phyloP scores from a whole-genome alignment of 441 rosid genomes.

The Lepidium campestre region DNA sequence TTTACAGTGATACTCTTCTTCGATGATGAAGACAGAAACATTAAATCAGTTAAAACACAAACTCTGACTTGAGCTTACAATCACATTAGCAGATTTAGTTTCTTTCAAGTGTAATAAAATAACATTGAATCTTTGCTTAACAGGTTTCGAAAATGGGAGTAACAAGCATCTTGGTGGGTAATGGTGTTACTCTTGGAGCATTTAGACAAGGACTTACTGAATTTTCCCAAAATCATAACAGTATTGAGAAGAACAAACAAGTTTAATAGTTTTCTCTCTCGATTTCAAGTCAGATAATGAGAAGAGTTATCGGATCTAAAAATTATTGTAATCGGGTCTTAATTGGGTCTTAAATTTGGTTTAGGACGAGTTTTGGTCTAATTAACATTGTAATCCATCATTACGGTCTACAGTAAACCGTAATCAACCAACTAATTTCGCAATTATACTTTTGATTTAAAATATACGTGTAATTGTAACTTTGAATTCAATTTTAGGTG shows the following conservation, averaged over 20 bases:
- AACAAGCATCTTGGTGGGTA: slow-evolving; percentile 61
- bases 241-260: slow-evolving; percentile 57
- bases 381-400: too few species aligned
- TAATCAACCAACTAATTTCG: too few species aligned
- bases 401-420: too few species aligned
- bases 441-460: too few species aligned
- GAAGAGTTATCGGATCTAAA: too few species aligned
- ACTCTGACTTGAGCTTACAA: background rate
- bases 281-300: too few species aligned
- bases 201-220: slow-evolving; percentile 58
- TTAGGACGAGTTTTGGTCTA: too few species aligned
- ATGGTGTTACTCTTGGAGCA: slow-evolving; percentile 75
- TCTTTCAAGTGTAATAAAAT: background rate
- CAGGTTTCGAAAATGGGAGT: slow-evolving; percentile 91
- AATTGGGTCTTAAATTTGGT: too few species aligned
- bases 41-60: slow-evolving; percentile 48
- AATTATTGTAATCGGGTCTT: too few species aligned
- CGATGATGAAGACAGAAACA: slow-evolving; percentile 82
- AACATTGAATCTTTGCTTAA: background rate
- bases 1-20: slow-evolving; percentile 74
- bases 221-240: slow-evolving; percentile 45
- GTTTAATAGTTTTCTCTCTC: too few species aligned
- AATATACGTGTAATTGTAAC: too few species aligned
- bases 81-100: background rate
- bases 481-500: too few species aligned